Percentiles rank a stretch among this genome's conserved stretches.
phyloP scores from a whole-genome alignment of 768 basidiomycete genomes.

The Pholiota molesta region DNA sequence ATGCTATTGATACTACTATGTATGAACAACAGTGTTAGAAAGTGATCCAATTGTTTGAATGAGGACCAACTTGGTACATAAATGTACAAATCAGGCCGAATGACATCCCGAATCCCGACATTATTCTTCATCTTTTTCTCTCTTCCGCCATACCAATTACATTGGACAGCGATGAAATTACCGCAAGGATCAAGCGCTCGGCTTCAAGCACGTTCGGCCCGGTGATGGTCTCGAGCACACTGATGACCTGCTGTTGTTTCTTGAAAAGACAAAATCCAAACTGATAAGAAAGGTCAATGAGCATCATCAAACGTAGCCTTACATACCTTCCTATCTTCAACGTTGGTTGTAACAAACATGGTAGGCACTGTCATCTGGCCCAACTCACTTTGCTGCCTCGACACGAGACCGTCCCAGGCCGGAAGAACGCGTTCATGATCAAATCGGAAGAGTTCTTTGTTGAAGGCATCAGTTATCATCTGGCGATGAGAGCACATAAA shows the following conservation, averaged over 20 bases:
- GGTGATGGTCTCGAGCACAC: conserved; percentile 63
- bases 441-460: conserved; percentile 66
- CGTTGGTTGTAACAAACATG: conserved; percentile 62
- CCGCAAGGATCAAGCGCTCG: no score
- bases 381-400: conserved; percentile 69
- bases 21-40: not conserved
- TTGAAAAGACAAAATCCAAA: conserved; percentile 25
- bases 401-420: conserved; percentile 77
- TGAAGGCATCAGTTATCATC: conserved; percentile 68
- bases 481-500: conserved; percentile 29
- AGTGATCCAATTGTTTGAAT: not conserved
- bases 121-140: not conserved
- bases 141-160: not conserved
- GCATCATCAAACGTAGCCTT: not conserved
- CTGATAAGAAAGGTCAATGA: not conserved
- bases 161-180: no score
- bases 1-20: not conserved
- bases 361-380: conserved; percentile 65
- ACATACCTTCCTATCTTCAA: conserved; percentile 59
- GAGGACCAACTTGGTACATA: not conserved
- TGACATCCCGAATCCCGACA: not conserved
- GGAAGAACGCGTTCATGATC: conserved; percentile 69
- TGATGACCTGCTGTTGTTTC: conserved; percentile 73
- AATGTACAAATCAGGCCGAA: not conserved
- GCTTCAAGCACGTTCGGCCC: conserved; percentile 22